Evolutionary conservation across 2,329 filamentous ascomycete species (phyloP), one percentile per base, ranked within the genome.

Genomic region (Xylariaceae sp.): DNA sequence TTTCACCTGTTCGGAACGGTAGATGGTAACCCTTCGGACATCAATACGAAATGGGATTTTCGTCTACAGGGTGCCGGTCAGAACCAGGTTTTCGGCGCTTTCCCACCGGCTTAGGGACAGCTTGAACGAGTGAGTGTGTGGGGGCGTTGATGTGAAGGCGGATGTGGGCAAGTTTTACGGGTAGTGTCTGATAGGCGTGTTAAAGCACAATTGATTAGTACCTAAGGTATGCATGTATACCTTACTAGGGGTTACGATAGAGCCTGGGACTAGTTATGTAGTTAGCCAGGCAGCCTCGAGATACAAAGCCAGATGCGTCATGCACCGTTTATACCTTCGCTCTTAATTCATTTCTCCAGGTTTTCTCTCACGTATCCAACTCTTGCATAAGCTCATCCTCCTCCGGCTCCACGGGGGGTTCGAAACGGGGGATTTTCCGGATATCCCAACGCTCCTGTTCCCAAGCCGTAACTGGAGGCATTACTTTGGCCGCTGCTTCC

Each of bases 401-500:
- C 8, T 36, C 33, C 33, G 6, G 8, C 33, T 36, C 33, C n/a
- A 16, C 33, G 28, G 16, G 33, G 8, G 33, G 33, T 16, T 36
- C 33, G 33, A 9, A 36, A 16, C 33, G 33, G 33, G 33, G 33
- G n/a, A 36, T 36, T 16, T 36, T 6, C n/a, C 33, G 33, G 16
- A 36, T 33, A 21, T 53, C 39, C 49, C 49, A 53, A 45, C 29
- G 49, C 49, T 53, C 49, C 23, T 45, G 49, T 14, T 44, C 29
- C 49, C 49, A 45, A 7, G 40, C 40, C 21, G 14, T 28, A 28
- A 45, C 40, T n/a, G 40, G 49, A 28, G 40, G 49, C 23, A 37
- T 53, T 3, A 12, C 29, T 4, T 8, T 14, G 1, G 49, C 49
- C 7, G 23, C 31, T 5, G 31, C 14, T 26, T 37, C 7, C 23